Base-by-base conservation (phyloP, 1,284 basidiomycete species). In the Papiliotrema nemorosa region DNA sequence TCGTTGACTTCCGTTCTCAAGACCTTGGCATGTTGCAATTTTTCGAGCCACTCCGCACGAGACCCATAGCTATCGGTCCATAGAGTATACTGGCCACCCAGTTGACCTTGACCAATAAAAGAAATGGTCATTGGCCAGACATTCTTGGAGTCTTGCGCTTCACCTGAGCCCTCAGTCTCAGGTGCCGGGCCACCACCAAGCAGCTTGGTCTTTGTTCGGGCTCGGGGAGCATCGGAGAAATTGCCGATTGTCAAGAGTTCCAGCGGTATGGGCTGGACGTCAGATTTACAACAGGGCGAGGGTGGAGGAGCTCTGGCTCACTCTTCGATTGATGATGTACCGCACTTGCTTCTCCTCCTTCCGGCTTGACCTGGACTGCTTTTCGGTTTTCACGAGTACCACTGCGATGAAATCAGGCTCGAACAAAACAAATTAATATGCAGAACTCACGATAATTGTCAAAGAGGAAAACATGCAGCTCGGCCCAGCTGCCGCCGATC, bases 1-100 rank as follows among this genome's bases (percentile, higher is more conserved):
- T 96, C 92, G 63, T 93, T 88, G 35, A 94, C 88, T 27, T 87
- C 86, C 62, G 82, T 82, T 31, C 92, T 83, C 55, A 96, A 69
- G 4, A 86, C 87, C 47, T 90, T 82, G 7, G 91, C 91, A 71
- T 94, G 89, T 54, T 90, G 84, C 12, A 97, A 75, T 74, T 90
- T 92, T 62, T 84, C 79, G 66, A 87, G 86, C 96, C 96, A 99
- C 54, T 92, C 88, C 14, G 77, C 69, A 1, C 93, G 82, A 3
- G 80, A 80, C n/a, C 82, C 79, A 7, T 81, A 77, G 1, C 85
- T 83, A 54, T 97, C 90, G 1, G 90, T 86, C 72, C 88, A 97
- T 5, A 97, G 75, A 1, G 87, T 86, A 66, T 88, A 88, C 10
- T 84, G 75, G 2, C 92, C 90, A 9, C 89, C 88, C 25, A 85